phyloP scores from a whole-genome alignment of 257 asterid species.

The Striga asiatica region DNA sequence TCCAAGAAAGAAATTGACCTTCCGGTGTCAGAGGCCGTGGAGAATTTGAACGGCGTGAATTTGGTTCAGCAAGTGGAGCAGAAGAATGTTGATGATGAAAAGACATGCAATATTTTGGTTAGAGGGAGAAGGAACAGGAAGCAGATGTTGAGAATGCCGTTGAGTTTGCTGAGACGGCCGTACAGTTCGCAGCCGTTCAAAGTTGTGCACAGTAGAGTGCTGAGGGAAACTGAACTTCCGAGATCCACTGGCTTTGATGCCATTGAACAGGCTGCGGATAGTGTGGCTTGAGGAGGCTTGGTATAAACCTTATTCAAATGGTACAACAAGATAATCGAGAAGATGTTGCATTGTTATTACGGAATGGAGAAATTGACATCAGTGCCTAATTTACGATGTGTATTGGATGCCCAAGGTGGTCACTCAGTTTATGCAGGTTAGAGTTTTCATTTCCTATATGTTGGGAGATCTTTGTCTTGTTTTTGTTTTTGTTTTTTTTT shows the following conservation, averaged over 20 bases:
- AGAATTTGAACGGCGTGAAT: slow-evolving; percentile 23
- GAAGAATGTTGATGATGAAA: slow-evolving; percentile 37
- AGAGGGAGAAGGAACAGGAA: slow-evolving; percentile 81
- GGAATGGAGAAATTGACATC: slow-evolving; percentile 15
- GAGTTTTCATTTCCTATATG: slow-evolving; percentile 13
- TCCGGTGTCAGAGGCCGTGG: slow-evolving; percentile 48
- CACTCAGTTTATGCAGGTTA: slow-evolving; percentile 36
- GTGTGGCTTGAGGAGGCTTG: slow-evolving; percentile 32
- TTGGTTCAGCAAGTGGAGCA: slow-evolving; percentile 33
- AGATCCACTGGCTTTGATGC: slow-evolving; percentile 39
- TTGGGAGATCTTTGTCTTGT: neutral
- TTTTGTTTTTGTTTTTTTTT: neutral
- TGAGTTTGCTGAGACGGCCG: slow-evolving; percentile 79
- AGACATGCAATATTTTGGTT: slow-evolving; percentile 64
- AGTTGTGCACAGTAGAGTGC: slow-evolving; percentile 76
- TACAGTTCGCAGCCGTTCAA: slow-evolving; percentile 80
- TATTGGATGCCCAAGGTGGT: slow-evolving; percentile 19
- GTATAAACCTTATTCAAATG: slow-evolving; percentile 6
- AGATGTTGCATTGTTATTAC: slow-evolving; percentile 18
- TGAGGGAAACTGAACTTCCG: slow-evolving; percentile 68
- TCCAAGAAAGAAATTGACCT: slow-evolving; percentile 45
- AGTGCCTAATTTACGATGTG: slow-evolving; percentile 22
- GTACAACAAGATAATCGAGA: slow-evolving; percentile 23
- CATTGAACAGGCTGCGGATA: slow-evolving; percentile 33
- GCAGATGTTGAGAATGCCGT: slow-evolving; percentile 91